A percentile compares a stretch with the other conserved stretches of the same genome.
phyloP scores from a whole-genome alignment of 768 basidiomycete species.

The Asterophora parasitica region DNA sequence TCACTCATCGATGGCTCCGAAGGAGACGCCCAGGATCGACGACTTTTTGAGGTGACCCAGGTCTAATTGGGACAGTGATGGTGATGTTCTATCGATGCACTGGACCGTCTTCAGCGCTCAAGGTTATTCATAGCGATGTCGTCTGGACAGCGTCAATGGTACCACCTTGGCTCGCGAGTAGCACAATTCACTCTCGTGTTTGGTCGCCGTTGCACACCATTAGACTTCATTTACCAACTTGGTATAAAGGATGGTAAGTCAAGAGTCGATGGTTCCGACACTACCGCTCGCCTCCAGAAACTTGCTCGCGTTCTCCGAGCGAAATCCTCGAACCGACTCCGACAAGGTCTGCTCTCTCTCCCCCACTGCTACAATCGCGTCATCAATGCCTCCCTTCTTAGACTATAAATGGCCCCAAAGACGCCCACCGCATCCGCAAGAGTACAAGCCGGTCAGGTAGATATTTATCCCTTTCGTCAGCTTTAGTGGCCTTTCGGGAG shows the following conservation, averaged over 20 bases:
- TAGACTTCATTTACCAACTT: neutral
- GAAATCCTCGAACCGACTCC: neutral
- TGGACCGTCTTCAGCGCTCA: too few species aligned
- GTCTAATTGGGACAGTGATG: too few species aligned
- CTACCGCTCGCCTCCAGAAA: neutral
- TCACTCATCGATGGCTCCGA: neutral
- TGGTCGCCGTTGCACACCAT: neutral
- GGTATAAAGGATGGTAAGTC: conserved; percentile 5
- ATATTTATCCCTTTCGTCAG: neutral
- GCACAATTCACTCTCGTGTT: conserved; percentile 16
- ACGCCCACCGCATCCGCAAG: conserved; percentile 5
- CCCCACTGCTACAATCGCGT: neutral
- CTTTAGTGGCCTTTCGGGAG: neutral
- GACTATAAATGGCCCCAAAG: conserved; percentile 9
- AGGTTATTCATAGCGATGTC: too few species aligned
- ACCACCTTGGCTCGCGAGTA: conserved; percentile 7
- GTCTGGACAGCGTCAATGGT: neutral
- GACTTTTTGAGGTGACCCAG: too few species aligned
- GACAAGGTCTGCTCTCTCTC: neutral
- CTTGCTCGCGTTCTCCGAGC: neutral
- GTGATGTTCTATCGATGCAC: too few species aligned
- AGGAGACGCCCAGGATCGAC: too few species aligned
- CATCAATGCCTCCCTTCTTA: neutral
- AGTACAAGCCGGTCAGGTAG: conserved; percentile 7
- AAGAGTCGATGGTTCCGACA: neutral